Conservation (phyloP, 1,284 basidiomycete species). For the Phellinidium pouzarii region DNA sequence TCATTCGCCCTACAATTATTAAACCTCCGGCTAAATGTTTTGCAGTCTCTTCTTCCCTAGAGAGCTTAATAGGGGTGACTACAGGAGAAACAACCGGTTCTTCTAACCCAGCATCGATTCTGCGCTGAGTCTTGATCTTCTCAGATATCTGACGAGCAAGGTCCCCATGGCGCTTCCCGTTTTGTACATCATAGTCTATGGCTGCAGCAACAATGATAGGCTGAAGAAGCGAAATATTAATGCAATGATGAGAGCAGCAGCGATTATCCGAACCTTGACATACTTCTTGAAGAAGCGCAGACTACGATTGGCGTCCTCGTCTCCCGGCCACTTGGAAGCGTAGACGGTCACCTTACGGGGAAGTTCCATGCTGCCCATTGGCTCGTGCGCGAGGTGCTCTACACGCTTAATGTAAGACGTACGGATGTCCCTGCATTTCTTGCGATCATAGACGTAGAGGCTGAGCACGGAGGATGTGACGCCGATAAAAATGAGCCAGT, state of each 20-base stretch:
- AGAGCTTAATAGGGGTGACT: constrained; percentile 50
- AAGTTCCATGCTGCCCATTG: constrained; percentile 58
- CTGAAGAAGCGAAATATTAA: constrained; percentile 36
- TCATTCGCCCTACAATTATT: constrained; percentile 84
- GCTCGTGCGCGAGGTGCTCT: constrained; percentile 64
- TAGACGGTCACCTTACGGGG: constrained; percentile 85
- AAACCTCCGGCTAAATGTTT: constrained; percentile 77
- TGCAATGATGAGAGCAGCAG: constrained; percentile 5
- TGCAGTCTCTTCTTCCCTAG: constrained; percentile 49
- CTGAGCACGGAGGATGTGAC: constrained; percentile 66
- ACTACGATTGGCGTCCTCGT: constrained; percentile 85
- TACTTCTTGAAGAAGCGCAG: constrained; percentile 91
- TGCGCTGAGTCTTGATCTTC: constrained; percentile 60
- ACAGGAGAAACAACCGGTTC: constrained; percentile 36
- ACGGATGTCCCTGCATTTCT: constrained; percentile 70
- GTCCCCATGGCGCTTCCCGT: constrained; percentile 81
- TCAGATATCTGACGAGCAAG: constrained; percentile 72
- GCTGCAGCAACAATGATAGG: constrained; percentile 92
- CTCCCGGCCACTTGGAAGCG: constrained; percentile 87
- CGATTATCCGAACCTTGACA: constrained; percentile 69
- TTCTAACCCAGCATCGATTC: constrained; percentile 58
- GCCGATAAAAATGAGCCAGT: constrained; percentile 89
- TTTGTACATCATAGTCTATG: constrained; percentile 83
- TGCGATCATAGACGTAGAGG: constrained; percentile 81
- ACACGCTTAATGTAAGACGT: constrained; percentile 79